These are phyloP conservation scores for Scutellaria galericulata DNA, from an alignment of 257 asterid genomes.

Conservation along the genomic window DNA sequence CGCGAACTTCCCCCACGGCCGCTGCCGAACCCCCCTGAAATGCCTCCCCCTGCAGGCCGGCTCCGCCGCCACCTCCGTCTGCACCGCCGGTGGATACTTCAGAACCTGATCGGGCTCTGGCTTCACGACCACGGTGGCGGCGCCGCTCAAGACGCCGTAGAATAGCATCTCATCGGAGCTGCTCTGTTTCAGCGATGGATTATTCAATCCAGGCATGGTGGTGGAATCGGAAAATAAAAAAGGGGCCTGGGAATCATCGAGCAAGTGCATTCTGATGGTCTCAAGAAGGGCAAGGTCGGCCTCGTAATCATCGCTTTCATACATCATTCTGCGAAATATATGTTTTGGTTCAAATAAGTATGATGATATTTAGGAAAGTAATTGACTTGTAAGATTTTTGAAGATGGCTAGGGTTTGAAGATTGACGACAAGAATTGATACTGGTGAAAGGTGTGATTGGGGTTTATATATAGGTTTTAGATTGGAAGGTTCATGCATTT, in stretches of 20 bases:
- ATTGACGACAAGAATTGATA: neutral
- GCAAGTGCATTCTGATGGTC: conserved; percentile 37
- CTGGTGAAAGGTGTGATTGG: neutral
- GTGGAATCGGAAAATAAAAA: conserved; percentile 15
- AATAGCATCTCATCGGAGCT: conserved; percentile 7
- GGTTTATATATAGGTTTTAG: conserved; percentile 1
- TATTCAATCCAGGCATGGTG: neutral
- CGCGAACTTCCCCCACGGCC: conserved; percentile 56
- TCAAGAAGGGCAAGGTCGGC: conserved; percentile 45
- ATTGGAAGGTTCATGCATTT: conserved; percentile 35
- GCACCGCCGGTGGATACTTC: neutral
- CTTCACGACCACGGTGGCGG: conserved; percentile 22
- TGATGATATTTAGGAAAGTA: neutral
- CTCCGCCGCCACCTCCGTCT: conserved; percentile 11
- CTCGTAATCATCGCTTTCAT: conserved; percentile 25
- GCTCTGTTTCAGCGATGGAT: neutral
- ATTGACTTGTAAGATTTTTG: neutral
- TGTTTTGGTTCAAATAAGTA: neutral
- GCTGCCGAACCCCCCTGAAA: conserved; percentile 45
- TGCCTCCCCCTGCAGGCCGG: conserved; percentile 31
- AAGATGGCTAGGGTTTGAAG: no score
- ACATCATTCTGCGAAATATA: neutral
- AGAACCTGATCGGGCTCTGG: conserved; percentile 23
- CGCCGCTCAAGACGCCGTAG: neutral
- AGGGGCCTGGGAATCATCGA: conserved; percentile 42